Conservation (phyloP, 352 stramenopile genomes). For the Globisporangium apiculatum region DNA sequence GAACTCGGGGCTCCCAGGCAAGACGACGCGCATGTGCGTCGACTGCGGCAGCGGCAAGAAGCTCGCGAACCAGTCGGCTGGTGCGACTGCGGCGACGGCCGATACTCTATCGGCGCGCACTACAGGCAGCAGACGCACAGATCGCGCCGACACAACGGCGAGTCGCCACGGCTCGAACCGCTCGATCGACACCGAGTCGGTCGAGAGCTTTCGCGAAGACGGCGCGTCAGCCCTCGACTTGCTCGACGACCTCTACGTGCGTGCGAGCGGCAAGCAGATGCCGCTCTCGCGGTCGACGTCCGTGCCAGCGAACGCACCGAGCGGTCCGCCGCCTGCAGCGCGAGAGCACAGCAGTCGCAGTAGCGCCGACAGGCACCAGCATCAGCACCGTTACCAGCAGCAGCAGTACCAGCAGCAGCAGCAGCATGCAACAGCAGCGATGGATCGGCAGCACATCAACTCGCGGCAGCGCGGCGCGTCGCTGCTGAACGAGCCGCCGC, state of each 20-base stretch:
- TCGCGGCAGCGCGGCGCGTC: conserved; percentile 5
- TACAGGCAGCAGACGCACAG: not conserved
- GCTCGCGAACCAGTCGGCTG: not conserved
- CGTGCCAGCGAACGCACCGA: not conserved
- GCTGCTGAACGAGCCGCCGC: conserved; percentile 6
- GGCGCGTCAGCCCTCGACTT: conserved; percentile 8
- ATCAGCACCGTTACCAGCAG: conserved; percentile 11
- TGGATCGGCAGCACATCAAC: conserved; percentile 12
- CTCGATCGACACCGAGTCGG: conserved; percentile 25
- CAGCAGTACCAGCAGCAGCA: conserved; percentile 12
- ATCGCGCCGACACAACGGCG: not conserved
- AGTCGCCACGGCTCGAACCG: conserved; percentile 14
- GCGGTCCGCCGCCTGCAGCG: not conserved
- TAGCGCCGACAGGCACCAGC: conserved; percentile 5
- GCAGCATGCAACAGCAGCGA: not conserved
- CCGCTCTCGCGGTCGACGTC: too few relatives aligned
- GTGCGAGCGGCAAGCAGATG: conserved; percentile 1
- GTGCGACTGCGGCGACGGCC: not conserved
- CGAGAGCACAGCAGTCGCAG: not conserved
- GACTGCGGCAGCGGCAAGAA: conserved; percentile 25
- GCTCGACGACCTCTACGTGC: conserved; percentile 7
- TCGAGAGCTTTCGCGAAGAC: conserved; percentile 20
- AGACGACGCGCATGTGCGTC: conserved; percentile 55
- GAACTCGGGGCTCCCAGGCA: conserved; percentile 18
- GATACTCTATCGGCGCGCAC: not conserved